These are phyloP conservation scores for Talaromyces pinophilus DNA, from an alignment of 2,329 filamentous ascomycete species.

Conservation along the genomic window DNA sequence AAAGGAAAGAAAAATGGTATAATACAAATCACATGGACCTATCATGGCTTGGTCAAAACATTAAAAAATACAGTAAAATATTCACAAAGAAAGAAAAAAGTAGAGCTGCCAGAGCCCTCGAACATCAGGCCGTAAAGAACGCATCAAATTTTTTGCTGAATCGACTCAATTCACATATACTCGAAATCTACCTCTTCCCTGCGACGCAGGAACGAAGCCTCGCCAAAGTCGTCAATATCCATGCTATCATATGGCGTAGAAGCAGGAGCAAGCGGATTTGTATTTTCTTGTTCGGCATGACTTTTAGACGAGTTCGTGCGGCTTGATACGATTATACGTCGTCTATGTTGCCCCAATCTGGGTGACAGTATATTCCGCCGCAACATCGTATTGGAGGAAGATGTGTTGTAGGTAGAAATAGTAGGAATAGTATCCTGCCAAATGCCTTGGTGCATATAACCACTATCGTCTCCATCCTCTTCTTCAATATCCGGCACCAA, in stretches of 20 bases:
- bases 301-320: conserved; percentile 26
- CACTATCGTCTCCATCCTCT: conserved; percentile 30
- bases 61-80: conserved; percentile 5
- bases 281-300: conserved; percentile 34
- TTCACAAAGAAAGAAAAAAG: conserved; percentile 25
- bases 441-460: conserved; percentile 27
- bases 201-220: conserved; percentile 47
- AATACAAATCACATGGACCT: neutral
- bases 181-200: conserved; percentile 44
- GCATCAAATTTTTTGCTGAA: too few species aligned
- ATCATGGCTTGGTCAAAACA: neutral
- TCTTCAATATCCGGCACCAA: conserved; percentile 43
- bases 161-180: conserved; percentile 21
- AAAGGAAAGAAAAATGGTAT: neutral
- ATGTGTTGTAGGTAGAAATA: neutral
- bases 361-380: conserved; percentile 39
- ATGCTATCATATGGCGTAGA: conserved; percentile 30
- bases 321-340: conserved; percentile 22
- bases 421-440: conserved; percentile 26
- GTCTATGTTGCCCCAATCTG: conserved; percentile 33
- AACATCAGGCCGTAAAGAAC: neutral
- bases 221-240: conserved; percentile 49
- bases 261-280: conserved; percentile 21
- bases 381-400: neutral
- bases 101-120: neutral